Conservation (phyloP, 2,329 filamentous ascomycete genomes). For the Fusarium torreyae region DNA sequence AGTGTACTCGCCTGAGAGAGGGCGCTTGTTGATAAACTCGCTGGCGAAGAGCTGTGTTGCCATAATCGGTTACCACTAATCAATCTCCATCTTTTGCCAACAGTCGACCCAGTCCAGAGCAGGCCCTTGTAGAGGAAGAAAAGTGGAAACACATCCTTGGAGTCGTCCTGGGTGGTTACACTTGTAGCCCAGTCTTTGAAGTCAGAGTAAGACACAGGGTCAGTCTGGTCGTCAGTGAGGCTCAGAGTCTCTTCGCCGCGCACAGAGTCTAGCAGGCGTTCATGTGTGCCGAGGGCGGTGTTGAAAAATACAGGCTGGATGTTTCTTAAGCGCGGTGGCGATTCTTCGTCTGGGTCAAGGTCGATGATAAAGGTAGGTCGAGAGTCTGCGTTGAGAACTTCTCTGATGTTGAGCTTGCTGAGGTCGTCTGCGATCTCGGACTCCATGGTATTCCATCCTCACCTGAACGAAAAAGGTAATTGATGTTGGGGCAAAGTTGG, state of each 20-base stretch:
- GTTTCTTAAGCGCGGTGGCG: constrained; percentile 31
- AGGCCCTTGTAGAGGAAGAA: constrained; percentile 56
- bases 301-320: constrained; percentile 57
- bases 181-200: constrained; percentile 61
- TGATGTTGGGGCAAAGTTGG: constrained; percentile 6
- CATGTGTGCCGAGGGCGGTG: constrained; percentile 53
- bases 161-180: constrained; percentile 60
- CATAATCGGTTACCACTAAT: constrained; percentile 60
- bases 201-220: constrained; percentile 48
- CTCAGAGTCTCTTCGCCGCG: constrained; percentile 26
- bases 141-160: constrained; percentile 61
- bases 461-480: neutral
- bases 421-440: constrained; percentile 30
- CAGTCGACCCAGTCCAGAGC: constrained; percentile 58
- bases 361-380: constrained; percentile 58
- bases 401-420: constrained; percentile 62
- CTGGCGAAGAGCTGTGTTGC: constrained; percentile 28
- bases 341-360: constrained; percentile 54
- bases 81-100: constrained; percentile 57
- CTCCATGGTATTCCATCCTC: constrained; percentile 30
- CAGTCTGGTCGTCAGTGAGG: neutral
- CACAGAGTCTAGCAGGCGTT: constrained; percentile 53
- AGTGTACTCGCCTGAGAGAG: constrained; percentile 5
- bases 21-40: constrained; percentile 8
- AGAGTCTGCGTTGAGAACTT: constrained; percentile 57